phyloP scores from a whole-genome alignment of 2,329 filamentous ascomycete genomes.

The Pleomassaria siparia region DNA sequence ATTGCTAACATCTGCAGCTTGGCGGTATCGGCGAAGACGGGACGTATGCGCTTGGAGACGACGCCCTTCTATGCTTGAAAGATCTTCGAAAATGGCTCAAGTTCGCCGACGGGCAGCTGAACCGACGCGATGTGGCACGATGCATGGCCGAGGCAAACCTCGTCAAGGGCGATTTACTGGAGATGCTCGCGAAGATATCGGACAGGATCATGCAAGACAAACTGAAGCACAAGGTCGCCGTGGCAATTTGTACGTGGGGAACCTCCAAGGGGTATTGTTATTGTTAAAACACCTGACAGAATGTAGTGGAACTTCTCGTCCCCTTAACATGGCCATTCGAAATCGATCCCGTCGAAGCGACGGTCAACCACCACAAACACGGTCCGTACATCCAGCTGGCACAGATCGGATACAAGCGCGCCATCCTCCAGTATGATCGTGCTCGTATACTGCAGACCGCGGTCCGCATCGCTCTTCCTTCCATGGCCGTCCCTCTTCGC shows the following conservation, averaged over 20 bases:
- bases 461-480: slow-evolving; percentile 78
- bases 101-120: slow-evolving; percentile 89
- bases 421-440: slow-evolving; percentile 80
- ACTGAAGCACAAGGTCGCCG: slow-evolving; percentile 74
- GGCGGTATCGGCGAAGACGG: slow-evolving; percentile 83
- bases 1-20: slow-evolving; percentile 59
- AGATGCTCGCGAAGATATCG: slow-evolving; percentile 78
- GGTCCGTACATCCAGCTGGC: slow-evolving; percentile 85
- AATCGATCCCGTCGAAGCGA: slow-evolving; percentile 76
- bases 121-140: slow-evolving; percentile 91
- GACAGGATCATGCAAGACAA: slow-evolving; percentile 71
- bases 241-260: slow-evolving; percentile 68
- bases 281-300: slow-evolving; percentile 20
- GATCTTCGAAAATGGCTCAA: slow-evolving; percentile 96
- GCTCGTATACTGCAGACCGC: slow-evolving; percentile 77
- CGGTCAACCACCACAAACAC: slow-evolving; percentile 89
- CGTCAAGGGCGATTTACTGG: slow-evolving; percentile 84
- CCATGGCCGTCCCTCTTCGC: slow-evolving; percentile 75
- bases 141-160: slow-evolving; percentile 90
- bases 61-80: slow-evolving; percentile 85
- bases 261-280: neutral
- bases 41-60: slow-evolving; percentile 86
- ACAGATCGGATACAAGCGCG: slow-evolving; percentile 86
- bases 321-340: slow-evolving; percentile 94
- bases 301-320: slow-evolving; percentile 77